Evolutionary conservation across 768 basidiomycete genomes (phyloP).

Genomic region (Hydnum rufescens): DNA sequence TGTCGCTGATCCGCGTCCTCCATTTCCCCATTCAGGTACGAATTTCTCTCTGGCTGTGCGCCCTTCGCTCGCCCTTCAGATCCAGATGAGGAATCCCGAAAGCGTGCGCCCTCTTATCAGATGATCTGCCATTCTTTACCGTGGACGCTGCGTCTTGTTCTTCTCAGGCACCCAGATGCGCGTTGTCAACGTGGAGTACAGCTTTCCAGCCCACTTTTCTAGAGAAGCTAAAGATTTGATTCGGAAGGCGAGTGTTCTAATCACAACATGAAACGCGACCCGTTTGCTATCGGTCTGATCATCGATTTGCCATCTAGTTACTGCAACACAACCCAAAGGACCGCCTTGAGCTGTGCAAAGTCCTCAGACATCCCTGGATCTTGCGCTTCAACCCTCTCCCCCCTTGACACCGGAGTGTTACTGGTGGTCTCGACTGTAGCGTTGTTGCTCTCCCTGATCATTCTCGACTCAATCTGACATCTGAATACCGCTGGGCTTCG

Average conservation of each 20-base stretch:
- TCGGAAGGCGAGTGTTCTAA: too few species aligned
- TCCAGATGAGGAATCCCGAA: constrained; percentile 11
- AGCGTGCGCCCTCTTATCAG: background rate
- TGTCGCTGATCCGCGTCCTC: too few species aligned
- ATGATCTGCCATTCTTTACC: background rate
- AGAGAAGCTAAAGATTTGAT: constrained; percentile 26
- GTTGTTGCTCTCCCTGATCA: too few species aligned
- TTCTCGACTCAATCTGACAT: too few species aligned
- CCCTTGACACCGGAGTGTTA: too few species aligned
- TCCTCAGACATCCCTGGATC: constrained; percentile 26
- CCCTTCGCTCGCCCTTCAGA: too few species aligned
- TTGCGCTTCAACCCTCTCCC: constrained; percentile 11
- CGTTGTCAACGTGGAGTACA: constrained; percentile 21
- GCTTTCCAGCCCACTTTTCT: constrained; percentile 21
- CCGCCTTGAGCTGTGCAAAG: constrained; percentile 22
- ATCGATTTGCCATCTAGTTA: constrained; percentile 17
- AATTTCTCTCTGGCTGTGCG: constrained; percentile 25
- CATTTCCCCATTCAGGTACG: too few species aligned
- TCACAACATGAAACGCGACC: constrained; percentile 14
- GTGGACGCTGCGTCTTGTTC: background rate
- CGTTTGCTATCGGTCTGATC: background rate
- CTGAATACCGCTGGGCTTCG: too few species aligned
- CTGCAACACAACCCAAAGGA: constrained; percentile 21
- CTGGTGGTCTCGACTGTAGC: too few species aligned
- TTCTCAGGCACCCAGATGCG: constrained; percentile 22